Percentiles rank a stretch among this genome's conserved stretches.
Conservation (phyloP, 2,329 filamentous ascomycete genomes). For the Beauveria medogensis region DNA sequence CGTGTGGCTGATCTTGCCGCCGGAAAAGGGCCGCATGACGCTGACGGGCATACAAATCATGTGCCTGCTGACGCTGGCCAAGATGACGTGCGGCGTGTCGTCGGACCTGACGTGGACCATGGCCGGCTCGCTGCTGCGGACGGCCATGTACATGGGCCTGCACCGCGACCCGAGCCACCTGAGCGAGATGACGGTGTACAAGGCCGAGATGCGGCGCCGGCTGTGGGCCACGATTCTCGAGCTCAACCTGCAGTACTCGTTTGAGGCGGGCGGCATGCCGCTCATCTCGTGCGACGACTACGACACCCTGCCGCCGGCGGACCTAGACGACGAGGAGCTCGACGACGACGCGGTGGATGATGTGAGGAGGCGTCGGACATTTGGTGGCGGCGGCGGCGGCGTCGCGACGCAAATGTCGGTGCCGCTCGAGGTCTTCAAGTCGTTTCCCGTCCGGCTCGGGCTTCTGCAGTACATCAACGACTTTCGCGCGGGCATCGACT, state of each 20-base stretch:
- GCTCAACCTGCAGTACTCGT: slow-evolving; percentile 41
- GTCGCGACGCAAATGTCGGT: slow-evolving; percentile 42
- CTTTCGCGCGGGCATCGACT: slow-evolving; percentile 33
- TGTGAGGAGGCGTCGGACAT: slow-evolving; percentile 10
- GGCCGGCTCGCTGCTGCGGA: slow-evolving; percentile 41
- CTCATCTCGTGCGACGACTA: slow-evolving; percentile 38
- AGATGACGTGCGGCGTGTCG: slow-evolving; percentile 37
- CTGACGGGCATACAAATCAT: slow-evolving; percentile 43
- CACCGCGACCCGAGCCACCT: slow-evolving; percentile 48
- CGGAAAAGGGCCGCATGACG: slow-evolving; percentile 41
- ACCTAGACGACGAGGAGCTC: slow-evolving; percentile 45
- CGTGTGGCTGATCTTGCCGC: slow-evolving; percentile 38
- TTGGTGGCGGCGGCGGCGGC: slow-evolving; percentile 11
- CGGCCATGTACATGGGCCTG: slow-evolving; percentile 50
- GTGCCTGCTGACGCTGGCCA: slow-evolving; percentile 42
- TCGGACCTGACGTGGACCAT: slow-evolving; percentile 46
- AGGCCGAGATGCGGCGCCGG: slow-evolving; percentile 45
- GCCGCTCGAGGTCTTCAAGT: slow-evolving; percentile 36
- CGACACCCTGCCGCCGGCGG: slow-evolving; percentile 41
- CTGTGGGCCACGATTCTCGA: slow-evolving; percentile 51
- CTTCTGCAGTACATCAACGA: slow-evolving; percentile 40
- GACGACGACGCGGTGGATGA: slow-evolving; percentile 26
- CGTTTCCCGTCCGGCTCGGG: slow-evolving; percentile 34
- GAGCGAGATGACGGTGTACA: slow-evolving; percentile 36
- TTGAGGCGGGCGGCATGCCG: slow-evolving; percentile 43